Evolutionary conservation across 2,329 filamentous ascomycete genomes (phyloP).

Genomic region (Leptographium galeiforme): DNA sequence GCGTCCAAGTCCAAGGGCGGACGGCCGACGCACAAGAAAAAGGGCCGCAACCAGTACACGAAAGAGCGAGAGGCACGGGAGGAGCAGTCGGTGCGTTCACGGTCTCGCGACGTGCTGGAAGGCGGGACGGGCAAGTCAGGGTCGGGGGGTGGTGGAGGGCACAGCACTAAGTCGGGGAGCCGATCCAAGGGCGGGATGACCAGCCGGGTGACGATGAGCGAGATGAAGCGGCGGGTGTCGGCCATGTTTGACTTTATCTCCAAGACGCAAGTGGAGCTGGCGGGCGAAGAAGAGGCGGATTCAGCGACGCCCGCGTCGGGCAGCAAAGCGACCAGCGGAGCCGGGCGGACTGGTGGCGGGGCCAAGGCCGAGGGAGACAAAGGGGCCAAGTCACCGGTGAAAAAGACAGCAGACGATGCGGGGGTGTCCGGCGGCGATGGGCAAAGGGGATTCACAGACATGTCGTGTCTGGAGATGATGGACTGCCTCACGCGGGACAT

Average conservation of each 20-base stretch:
- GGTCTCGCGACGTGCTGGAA: constrained; percentile 37
- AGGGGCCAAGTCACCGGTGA: constrained; percentile 1
- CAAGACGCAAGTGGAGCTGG: constrained; percentile 77
- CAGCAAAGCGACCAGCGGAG: background rate
- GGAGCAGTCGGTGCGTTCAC: constrained; percentile 42
- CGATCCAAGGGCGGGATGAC: constrained; percentile 42
- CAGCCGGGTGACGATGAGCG: constrained; percentile 68
- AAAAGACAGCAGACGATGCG: background rate
- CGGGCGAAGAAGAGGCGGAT: constrained; percentile 34
- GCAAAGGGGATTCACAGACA: constrained; percentile 52
- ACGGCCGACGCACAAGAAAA: constrained; percentile 50
- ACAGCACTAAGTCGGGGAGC: constrained; percentile 33
- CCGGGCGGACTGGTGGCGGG: background rate
- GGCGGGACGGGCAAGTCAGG: constrained; percentile 21
- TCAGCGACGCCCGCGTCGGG: constrained; percentile 13
- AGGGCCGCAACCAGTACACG: constrained; percentile 71
- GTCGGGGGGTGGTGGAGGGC: constrained; percentile 15
- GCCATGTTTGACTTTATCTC: constrained; percentile 84
- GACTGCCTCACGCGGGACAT: constrained; percentile 68
- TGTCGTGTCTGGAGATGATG: constrained; percentile 83
- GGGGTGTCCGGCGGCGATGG: background rate
- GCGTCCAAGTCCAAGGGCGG: constrained; percentile 47
- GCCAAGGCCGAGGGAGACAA: background rate
- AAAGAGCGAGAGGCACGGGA: constrained; percentile 53
- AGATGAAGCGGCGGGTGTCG: constrained; percentile 74